Evolutionary conservation across 257 asterid species (phyloP).

Genomic region (Solanum stenotomum): DNA sequence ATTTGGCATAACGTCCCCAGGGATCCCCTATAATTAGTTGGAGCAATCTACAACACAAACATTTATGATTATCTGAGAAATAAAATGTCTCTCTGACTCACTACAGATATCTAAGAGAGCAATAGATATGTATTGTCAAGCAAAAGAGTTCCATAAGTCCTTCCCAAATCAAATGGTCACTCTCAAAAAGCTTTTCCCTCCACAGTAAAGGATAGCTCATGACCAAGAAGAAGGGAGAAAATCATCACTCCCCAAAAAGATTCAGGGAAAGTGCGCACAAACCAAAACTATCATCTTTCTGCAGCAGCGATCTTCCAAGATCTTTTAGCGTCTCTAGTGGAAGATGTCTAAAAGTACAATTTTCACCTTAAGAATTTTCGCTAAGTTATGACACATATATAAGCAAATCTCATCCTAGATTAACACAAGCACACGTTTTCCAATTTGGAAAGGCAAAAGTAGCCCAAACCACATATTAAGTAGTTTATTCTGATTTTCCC

Average conservation of each 20-base stretch:
- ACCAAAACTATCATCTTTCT: neutral
- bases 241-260: neutral
- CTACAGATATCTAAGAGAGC: neutral
- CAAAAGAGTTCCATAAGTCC: neutral
- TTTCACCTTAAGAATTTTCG: neutral
- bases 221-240: neutral
- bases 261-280: neutral
- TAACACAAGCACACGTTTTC: neutral
- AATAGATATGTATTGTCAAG: neutral
- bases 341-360: neutral
- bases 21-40: slow-evolving; percentile 72
- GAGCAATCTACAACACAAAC: slow-evolving; percentile 55
- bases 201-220: neutral
- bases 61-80: slow-evolving; percentile 5
- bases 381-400: neutral
- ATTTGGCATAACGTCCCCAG: slow-evolving; percentile 75
- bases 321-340: neutral
- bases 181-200: neutral
- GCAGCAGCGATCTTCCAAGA: neutral
- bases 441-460: neutral
- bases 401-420: neutral
- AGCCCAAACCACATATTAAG: neutral
- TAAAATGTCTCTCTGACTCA: neutral
- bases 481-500: neutral
- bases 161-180: neutral